Evolutionary conservation across 208 protist genomes (phyloP), one percentile per base, ranked within the genome.

Genomic region (Trypanosoma scelopori): DNA sequence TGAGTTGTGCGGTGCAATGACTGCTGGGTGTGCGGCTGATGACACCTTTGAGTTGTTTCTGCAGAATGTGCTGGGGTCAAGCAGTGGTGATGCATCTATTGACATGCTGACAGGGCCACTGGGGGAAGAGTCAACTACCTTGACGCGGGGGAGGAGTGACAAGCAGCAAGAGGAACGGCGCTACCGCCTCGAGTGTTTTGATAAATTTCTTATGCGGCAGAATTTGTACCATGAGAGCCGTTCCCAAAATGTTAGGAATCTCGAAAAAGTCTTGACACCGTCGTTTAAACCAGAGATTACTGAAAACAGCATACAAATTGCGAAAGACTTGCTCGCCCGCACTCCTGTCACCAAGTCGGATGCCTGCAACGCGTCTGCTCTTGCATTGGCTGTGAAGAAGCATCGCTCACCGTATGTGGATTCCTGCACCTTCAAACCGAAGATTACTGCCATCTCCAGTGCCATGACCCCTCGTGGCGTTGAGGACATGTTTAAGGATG

Each of bases 171-270:
- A 65, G n/a, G 28, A 65, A 23, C 47, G 42, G 11, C 49, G 12
- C 13, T 82, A 82, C 48, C 78, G 78, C 45, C 64, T 84, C 28
- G 72, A 77, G 15, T 79, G 78, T 22, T 90, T 93, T 69, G 79
- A 89, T 59, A 82, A 90, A 46, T 94, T 94, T 78, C 76, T 92
- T 16, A 60, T 81, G 0, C 83, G 89, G 0, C 89, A 94, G 48
- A 84, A 89, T 55, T 80, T 65, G 20, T 76, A 92, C 69, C 71
- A 84, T 43, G 57, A 73, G 12, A 81, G 79, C 39, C 73, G 80
- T 23, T 50, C 62, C 22, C 85, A 79, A 30, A 68, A 63, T 32
- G 55, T 91, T 13, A 67, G 61, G 27, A 46, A 82, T 13, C 35
- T 94, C 27, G 77, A 79, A 66, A 48, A 78, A 28, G 18, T 64